Percentiles rank a stretch among this genome's conserved stretches.
These are phyloP conservation scores for Pachyrhizus erosus DNA, from an alignment of 306 rosid species.

Conservation along the genomic window DNA sequence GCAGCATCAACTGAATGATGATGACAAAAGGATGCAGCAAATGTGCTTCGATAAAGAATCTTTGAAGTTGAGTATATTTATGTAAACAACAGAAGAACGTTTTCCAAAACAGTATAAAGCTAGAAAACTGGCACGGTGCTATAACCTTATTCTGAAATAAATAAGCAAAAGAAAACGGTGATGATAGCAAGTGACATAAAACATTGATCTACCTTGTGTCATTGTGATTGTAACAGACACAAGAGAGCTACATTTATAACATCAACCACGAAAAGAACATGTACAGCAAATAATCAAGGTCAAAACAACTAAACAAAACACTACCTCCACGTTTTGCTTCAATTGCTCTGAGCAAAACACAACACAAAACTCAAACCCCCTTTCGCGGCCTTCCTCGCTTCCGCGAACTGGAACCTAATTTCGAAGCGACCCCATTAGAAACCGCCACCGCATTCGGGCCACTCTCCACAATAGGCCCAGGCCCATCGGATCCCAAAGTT, in stretches of 20 bases:
- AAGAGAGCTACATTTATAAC: neutral
- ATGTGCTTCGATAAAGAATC: neutral
- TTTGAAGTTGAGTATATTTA: neutral
- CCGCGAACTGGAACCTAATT: constrained; percentile 4
- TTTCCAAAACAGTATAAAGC: neutral
- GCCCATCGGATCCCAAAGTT: neutral
- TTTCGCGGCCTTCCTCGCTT: constrained; percentile 75
- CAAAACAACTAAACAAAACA: neutral
- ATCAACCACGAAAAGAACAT: neutral
- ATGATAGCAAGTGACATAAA: neutral
- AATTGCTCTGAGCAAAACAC: neutral
- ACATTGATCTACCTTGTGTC: neutral
- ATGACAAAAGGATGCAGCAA: neutral
- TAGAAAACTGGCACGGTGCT: neutral
- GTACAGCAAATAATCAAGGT: neutral
- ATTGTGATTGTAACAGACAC: neutral
- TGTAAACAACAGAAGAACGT: neutral
- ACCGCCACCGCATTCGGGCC: constrained; percentile 19
- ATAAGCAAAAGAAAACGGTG: neutral
- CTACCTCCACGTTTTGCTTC: neutral
- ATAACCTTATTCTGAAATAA: neutral
- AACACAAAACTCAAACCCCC: constrained; percentile 29
- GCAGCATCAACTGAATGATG: neutral
- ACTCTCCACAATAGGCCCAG: constrained; percentile 13
- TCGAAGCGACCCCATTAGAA: constrained; percentile 34